These are phyloP conservation scores for Beta vulgaris DNA, from an alignment of 148 eudicot species.

Conservation along the genomic window DNA sequence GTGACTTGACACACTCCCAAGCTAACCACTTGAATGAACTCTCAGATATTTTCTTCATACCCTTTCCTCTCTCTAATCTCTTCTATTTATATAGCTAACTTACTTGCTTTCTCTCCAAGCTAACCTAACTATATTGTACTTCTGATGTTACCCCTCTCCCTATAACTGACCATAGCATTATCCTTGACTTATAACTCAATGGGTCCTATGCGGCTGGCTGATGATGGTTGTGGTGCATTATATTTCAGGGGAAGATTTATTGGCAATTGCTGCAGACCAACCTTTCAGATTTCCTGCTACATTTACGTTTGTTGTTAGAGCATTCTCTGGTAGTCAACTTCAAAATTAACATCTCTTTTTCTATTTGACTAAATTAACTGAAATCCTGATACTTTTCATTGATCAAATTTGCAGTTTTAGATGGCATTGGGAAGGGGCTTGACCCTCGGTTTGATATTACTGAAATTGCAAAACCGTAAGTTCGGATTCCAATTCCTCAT, in stretches of 20 bases:
- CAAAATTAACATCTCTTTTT: conserved; percentile 14
- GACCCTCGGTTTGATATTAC: conserved; percentile 99
- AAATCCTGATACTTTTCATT: not conserved
- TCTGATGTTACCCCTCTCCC: no score
- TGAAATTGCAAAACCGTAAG: conserved; percentile 99
- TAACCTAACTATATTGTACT: no score
- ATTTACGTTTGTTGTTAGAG: conserved; percentile 61
- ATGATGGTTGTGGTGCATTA: conserved; percentile 16
- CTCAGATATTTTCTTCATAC: no score
- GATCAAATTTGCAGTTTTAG: conserved; percentile 57
- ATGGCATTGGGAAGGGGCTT: conserved; percentile 99
- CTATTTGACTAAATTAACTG: conserved; percentile 9
- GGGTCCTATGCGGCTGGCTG: conserved; percentile 4
- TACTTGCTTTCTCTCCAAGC: no score
- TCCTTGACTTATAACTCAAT: not conserved
- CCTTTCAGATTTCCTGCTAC: conserved; percentile 97
- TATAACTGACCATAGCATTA: no score
- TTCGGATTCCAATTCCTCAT: not conserved
- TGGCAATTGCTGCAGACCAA: conserved; percentile 94
- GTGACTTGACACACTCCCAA: no score
- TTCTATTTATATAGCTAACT: no score
- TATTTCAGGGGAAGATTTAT: conserved; percentile 86
- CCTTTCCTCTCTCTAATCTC: no score
- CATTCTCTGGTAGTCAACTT: conserved; percentile 51
- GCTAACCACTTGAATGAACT: no score